Evolutionary conservation across 371 early-diverging fungal genomes (phyloP).

Genomic region (Mucor circinelloides): DNA sequence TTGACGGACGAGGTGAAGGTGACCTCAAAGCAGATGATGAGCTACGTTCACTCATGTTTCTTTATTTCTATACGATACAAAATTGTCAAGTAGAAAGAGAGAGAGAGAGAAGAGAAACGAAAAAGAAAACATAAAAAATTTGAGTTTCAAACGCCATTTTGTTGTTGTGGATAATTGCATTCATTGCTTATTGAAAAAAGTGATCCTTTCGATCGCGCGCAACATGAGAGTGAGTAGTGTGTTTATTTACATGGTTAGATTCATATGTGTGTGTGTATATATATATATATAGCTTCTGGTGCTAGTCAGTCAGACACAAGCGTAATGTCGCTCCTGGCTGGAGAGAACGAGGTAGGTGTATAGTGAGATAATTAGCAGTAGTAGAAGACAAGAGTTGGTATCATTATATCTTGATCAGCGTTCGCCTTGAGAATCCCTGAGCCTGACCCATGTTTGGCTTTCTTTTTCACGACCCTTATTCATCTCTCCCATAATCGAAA

Average conservation of each 20-base stretch:
- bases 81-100: not conserved
- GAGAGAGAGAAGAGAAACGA: not conserved
- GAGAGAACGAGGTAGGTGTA: too few relatives aligned
- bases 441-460: slow-evolving; percentile 1
- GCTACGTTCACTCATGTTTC: slow-evolving; percentile 19
- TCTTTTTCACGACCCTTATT: not conserved
- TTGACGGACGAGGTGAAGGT: slow-evolving; percentile 7
- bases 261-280: too few relatives aligned
- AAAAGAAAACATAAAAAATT: slow-evolving; percentile 2
- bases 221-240: too few relatives aligned
- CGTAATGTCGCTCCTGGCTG: too few relatives aligned
- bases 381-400: not conserved
- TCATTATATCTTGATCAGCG: not conserved
- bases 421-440: not conserved
- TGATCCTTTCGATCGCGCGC: too few relatives aligned
- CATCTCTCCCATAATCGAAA: slow-evolving; percentile 15
- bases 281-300: too few relatives aligned
- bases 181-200: not conserved
- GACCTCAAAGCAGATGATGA: slow-evolving; percentile 8
- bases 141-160: slow-evolving; percentile 2
- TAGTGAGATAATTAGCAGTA: not conserved
- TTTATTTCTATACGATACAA: not conserved
- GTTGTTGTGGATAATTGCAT: not conserved
- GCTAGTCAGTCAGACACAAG: too few relatives aligned
- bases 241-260: too few relatives aligned